These are phyloP conservation scores for Ceratobasidium sp. DNA, from an alignment of 1,284 basidiomycete genomes.

Conservation along the genomic window DNA sequence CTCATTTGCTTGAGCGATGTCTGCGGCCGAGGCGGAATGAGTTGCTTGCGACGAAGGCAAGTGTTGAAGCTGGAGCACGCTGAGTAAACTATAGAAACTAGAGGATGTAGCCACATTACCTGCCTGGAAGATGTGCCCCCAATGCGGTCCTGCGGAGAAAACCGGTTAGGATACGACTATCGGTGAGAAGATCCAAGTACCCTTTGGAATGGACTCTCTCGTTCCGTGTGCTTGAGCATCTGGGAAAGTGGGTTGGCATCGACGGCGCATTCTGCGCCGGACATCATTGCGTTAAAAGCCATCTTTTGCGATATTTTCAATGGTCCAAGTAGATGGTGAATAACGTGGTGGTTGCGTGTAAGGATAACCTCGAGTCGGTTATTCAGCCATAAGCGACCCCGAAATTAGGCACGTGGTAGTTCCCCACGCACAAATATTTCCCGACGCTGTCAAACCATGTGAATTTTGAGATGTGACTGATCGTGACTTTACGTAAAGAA, in stretches of 20 bases:
- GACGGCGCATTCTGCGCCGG: constrained; percentile 87
- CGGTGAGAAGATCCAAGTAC: constrained; percentile 52
- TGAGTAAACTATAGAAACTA: constrained; percentile 5
- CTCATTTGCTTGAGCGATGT: constrained; percentile 73
- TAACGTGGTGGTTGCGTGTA: constrained; percentile 12
- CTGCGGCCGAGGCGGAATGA: constrained; percentile 61
- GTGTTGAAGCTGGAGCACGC: constrained; percentile 64
- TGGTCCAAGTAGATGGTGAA: background rate
- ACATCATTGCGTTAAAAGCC: constrained; percentile 67
- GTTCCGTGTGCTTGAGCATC: constrained; percentile 89
- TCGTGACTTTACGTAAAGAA: no score
- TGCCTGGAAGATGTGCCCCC: constrained; percentile 68
- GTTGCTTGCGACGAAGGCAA: constrained; percentile 62
- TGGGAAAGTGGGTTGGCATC: constrained; percentile 86
- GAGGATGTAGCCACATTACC: constrained; percentile 53
- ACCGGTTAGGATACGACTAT: constrained; percentile 18
- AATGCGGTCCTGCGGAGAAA: constrained; percentile 64
- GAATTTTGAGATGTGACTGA: background rate
- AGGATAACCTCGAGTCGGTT: constrained; percentile 20
- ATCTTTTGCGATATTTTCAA: constrained; percentile 45
- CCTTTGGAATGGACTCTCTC: constrained; percentile 86
- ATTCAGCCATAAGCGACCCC: constrained; percentile 31
- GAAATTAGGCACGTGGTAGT: constrained; percentile 23
- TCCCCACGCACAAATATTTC: constrained; percentile 3
- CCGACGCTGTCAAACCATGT: background rate